Conservation (phyloP, 2,329 filamentous ascomycete species). For the Fonsecaea multimorphosa region DNA sequence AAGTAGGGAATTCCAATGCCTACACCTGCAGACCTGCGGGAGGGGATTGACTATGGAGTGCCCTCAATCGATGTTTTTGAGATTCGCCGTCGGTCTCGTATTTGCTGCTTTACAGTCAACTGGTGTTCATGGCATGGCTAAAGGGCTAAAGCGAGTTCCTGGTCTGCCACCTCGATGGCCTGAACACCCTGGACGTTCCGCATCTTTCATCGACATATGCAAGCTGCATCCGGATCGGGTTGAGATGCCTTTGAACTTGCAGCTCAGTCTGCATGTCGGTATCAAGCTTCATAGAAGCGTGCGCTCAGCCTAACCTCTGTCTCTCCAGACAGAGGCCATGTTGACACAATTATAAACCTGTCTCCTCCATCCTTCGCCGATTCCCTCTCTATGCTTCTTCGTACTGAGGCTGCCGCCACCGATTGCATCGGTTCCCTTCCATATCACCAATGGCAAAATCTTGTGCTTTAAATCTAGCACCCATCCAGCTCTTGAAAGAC, state of each 20-base stretch:
- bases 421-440: background rate
- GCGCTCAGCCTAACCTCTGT: background rate
- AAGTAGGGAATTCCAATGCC: background rate
- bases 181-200: background rate
- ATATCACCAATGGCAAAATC: background rate
- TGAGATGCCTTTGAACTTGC: background rate
- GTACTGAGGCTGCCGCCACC: background rate
- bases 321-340: background rate
- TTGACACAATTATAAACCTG: background rate
- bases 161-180: background rate
- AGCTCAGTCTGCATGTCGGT: background rate
- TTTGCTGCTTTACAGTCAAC: background rate
- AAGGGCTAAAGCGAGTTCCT: background rate
- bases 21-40: background rate
- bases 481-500: background rate
- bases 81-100: background rate
- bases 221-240: background rate
- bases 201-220: background rate
- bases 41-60: background rate
- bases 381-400: background rate
- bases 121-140: background rate
- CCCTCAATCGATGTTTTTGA: background rate
- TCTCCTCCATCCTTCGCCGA: background rate
- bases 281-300: background rate
- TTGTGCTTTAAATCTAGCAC: background rate